phyloP scores from a whole-genome alignment of 257 asterid genomes.

The Orobanche coerulescens region DNA sequence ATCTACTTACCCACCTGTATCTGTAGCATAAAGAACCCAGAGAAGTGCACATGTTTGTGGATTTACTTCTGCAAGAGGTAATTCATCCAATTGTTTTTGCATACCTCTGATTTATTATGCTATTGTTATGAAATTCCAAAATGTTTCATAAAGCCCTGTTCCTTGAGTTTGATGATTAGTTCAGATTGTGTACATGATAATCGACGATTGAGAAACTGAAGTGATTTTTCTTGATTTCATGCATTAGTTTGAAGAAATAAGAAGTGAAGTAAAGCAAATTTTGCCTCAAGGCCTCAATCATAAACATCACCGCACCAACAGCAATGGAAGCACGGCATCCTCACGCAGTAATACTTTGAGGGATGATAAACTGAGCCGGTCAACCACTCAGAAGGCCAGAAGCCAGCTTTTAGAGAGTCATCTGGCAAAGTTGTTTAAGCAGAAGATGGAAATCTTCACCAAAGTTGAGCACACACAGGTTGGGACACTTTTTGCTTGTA shows the following conservation, averaged over 20 bases:
- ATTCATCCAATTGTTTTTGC: not conserved
- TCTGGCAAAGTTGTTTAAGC: conserved; percentile 88
- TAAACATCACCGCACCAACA: conserved; percentile 77
- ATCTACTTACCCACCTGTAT: conserved; percentile 1
- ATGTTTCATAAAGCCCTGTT: not conserved
- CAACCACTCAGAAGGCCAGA: conserved; percentile 83
- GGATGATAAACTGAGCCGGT: conserved; percentile 63
- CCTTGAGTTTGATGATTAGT: not conserved
- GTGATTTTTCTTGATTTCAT: conserved; percentile 24
- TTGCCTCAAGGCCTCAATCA: conserved; percentile 64
- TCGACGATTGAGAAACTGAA: not conserved
- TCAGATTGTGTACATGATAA: not conserved
- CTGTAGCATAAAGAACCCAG: conserved; percentile 95
- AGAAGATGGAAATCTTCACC: conserved; percentile 92
- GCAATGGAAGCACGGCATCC: conserved; percentile 91
- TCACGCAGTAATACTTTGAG: conserved; percentile 92
- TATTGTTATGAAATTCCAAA: not conserved
- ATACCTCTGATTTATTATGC: not conserved
- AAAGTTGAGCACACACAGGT: conserved; percentile 93
- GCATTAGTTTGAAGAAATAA: conserved; percentile 50
- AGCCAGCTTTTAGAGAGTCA: conserved; percentile 98
- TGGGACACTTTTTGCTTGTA: conserved; percentile 22
- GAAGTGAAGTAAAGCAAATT: conserved; percentile 59
- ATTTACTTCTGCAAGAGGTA: conserved; percentile 91
- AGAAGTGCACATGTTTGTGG: conserved; percentile 97